Evolutionary conservation across 1,284 basidiomycete species (phyloP), one percentile per base, ranked within the genome.

Genomic region (Binderoboletus segoi): DNA sequence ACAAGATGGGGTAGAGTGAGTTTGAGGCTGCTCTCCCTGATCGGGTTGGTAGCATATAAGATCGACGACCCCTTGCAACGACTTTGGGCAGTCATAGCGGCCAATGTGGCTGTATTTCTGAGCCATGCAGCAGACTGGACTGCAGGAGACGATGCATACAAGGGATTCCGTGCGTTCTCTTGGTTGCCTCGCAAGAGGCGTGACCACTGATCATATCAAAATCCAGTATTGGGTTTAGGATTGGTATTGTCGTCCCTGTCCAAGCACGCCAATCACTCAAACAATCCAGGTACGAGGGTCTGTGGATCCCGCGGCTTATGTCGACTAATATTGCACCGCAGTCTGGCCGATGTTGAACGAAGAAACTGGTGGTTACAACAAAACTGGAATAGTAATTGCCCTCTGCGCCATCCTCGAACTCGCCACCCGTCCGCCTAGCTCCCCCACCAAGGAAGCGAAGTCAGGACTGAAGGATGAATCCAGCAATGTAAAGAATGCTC

Each of bases 341-440:
- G 88, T 94, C 32, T 96, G 94, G 94, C 86, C 90, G 0, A 84
- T 93, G 65, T 80, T 92, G 26, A 79, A 90, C 64, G 78, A 79
- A 45, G 69, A 78, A 32, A 85, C 86, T 0, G 89, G 87, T 12
- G 88, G 89, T 24, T 88, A 83, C 74, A 93, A 95, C 73, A 85
- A 82, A 63, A 79, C 79, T 1, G 88, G 89, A 3, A 72, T 93
- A 23, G 48, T 67, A 3, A 65, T 89, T 8, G 81, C 82, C 1
- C 37, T 80, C 16, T 66, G 83, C n/a, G 80, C 88, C 1, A 72
- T 87, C 6, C 67, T 73, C 32, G 83, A 86, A 62, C 69, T 78
- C 21, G 67, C 67, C 32, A 74, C 72, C 16, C 77, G 81, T 41
- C 65, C 76, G 26, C 58, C 67, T 42, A 58, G 42, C 20, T n/a